Percentiles rank a stretch among this genome's conserved stretches.
phyloP scores from a whole-genome alignment of 495 filamentous ascomycete genomes.

The Immersiella caudata region DNA sequence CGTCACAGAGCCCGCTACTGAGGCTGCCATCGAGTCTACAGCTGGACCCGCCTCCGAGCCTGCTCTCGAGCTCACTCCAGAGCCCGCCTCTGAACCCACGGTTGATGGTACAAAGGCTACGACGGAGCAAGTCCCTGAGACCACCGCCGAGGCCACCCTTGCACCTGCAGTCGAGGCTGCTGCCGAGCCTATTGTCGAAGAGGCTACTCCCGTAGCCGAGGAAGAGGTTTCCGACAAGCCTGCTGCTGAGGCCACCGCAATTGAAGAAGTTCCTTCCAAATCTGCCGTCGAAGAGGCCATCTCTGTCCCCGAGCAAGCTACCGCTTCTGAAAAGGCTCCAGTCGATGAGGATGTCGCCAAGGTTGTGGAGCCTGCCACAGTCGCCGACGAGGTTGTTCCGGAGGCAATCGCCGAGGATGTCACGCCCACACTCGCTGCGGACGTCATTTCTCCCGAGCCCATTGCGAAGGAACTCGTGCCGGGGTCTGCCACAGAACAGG shows the following conservation, averaged over 20 bases:
- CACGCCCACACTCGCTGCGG: not conserved
- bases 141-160: constrained; percentile 1
- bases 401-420: not conserved
- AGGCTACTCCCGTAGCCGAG: not conserved
- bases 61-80: too few relatives aligned
- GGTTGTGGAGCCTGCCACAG: not conserved
- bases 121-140: constrained; percentile 9
- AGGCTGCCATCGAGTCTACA: too few relatives aligned
- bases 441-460: too few relatives aligned
- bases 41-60: too few relatives aligned
- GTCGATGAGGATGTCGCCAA: not conserved
- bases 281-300: not conserved
- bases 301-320: too few relatives aligned
- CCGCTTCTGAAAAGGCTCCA: not conserved
- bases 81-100: not conserved
- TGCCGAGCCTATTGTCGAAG: not conserved
- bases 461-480: too few relatives aligned
- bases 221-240: not conserved
- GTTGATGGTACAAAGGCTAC: not conserved
- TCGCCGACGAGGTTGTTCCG: not conserved
- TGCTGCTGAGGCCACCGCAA: constrained; percentile 6
- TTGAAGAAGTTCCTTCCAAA: constrained; percentile 8
- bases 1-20: too few relatives aligned
- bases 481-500: too few relatives aligned
- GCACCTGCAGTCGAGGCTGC: not conserved